Evolutionary conservation across 148 eudicot species (phyloP), one percentile per base, ranked within the genome.

Genomic region (Mesembryanthemum crystallinum): DNA sequence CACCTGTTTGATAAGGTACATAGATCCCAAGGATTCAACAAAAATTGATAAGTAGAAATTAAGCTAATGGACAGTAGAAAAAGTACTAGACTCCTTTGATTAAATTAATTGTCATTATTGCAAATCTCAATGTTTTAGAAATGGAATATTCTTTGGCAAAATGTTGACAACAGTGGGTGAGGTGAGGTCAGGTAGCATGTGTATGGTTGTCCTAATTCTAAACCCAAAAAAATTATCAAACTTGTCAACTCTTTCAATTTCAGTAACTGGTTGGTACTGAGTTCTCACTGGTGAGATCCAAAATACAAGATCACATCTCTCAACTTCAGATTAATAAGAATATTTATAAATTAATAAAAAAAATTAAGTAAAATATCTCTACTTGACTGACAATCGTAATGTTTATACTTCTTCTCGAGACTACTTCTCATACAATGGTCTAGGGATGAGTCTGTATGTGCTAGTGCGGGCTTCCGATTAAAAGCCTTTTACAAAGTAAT

Each of bases 91-190:
- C 47, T 65, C 28, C 69, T 37, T 65, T 70, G 60, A 10, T 51
- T 51, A 20, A 4, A 52, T 51, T 51, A 52, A 51, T 10, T 54
- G 18, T 21, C 49, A 45, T 70, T 13, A 51, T 70, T 70, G 13
- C 18, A 51, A 70, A 70, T 70, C 42, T 28, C 27, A 49, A 70
- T 61, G 37, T 51, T 29, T 55, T n/a, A 69, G 1, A 25, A 51
- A 29, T 8, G 17, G 61, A 70, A 70, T 70, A 70, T 70, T 70
- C 73, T 70, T 59, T 55, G 49, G 61, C 73, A 70, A n/a, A n/a
- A 49, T 18, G 29, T 20, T 29, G 59, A 29, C 30, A 61, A 61
- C 64, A 25, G 72, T 13, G 21, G 27, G 72, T 24, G 72, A 47
- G 29, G 14, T 35, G 39, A 35, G 39, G 39, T 35, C 39, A 35